A percentile compares a stretch with the other conserved stretches of the same genome.
Conservation (phyloP, 768 basidiomycete genomes). For the Panaeolus papilionaceus region DNA sequence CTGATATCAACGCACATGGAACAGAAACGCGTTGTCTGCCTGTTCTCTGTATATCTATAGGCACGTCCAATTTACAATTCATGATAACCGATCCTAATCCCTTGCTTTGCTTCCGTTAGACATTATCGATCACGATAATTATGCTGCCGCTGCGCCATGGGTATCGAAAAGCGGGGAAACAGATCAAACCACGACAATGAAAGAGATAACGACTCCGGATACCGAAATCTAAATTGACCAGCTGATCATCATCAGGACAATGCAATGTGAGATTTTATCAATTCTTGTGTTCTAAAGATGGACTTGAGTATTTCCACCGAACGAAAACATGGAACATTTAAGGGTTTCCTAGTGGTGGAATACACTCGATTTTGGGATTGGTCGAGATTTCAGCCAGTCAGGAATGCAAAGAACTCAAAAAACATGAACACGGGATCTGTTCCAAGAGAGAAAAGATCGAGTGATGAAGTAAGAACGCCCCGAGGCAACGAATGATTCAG, state of each 20-base stretch:
- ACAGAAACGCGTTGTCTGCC: neutral
- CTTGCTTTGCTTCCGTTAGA: neutral
- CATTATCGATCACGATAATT: slow-evolving; percentile 2
- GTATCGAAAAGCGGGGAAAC: slow-evolving; percentile 4
- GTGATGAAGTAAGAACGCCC: neutral
- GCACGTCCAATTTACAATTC: too few species aligned
- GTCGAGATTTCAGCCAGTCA: neutral
- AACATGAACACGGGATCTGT: neutral
- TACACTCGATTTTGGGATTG: neutral
- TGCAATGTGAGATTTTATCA: neutral
- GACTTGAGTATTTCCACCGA: slow-evolving; percentile 6
- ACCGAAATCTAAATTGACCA: slow-evolving; percentile 2
- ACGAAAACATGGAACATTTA: neutral
- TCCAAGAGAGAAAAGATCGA: neutral
- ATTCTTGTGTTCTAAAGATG: slow-evolving; percentile 2
- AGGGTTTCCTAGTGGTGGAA: neutral
- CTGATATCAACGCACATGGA: neutral
- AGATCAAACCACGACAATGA: slow-evolving; percentile 8
- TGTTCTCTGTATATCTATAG: neutral
- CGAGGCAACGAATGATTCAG: neutral
- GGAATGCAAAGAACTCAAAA: slow-evolving; percentile 6
- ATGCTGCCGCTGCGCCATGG: neutral
- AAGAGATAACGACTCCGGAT: slow-evolving; percentile 9
- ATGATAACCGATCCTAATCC: neutral
- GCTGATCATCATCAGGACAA: slow-evolving; percentile 7